A percentile compares a stretch with the other conserved stretches of the same genome.
Evolutionary conservation across 805 yeast genomes (phyloP).

Genomic region (Candida alai): DNA sequence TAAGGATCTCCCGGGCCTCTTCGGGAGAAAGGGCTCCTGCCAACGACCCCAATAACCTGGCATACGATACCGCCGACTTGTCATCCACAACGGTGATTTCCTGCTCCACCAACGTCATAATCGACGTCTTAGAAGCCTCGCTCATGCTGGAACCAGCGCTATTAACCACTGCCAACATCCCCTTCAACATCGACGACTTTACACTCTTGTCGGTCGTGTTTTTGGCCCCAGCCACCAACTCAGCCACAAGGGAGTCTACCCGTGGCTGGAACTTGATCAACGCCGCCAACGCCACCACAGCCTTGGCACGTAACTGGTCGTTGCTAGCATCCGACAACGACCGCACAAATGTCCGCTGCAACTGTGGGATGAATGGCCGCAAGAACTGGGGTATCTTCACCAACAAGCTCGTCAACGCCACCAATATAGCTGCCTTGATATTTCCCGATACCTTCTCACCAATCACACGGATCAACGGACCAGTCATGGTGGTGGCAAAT

Average conservation of each 20-base stretch:
- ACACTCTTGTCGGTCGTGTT: constrained; percentile 65
- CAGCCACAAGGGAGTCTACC: constrained; percentile 87
- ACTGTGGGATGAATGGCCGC: constrained; percentile 94
- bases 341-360: constrained; percentile 94
- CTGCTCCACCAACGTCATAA: constrained; percentile 70
- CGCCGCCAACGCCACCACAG: constrained; percentile 87
- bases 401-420: constrained; percentile 76
- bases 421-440: constrained; percentile 89
- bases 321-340: constrained; percentile 76
- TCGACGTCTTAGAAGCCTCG: constrained; percentile 64
- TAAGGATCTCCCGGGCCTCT: constrained; percentile 60
- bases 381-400: constrained; percentile 83
- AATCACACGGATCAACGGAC: constrained; percentile 95
- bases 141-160: constrained; percentile 77
- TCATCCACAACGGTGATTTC: constrained; percentile 54
- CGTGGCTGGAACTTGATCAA: constrained; percentile 87
- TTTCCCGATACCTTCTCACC: constrained; percentile 93
- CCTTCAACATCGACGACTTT: constrained; percentile 80
- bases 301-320: constrained; percentile 71
- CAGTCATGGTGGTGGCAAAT: constrained; percentile 89
- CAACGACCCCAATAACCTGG: constrained; percentile 72
- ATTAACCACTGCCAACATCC: constrained; percentile 74
- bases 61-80: constrained; percentile 69
- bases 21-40: constrained; percentile 61
- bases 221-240: constrained; percentile 73